A percentile compares a stretch with the other conserved stretches of the same genome.
These are phyloP conservation scores for Diplodia mutila DNA, from an alignment of 2,329 filamentous ascomycete genomes.

Conservation along the genomic window DNA sequence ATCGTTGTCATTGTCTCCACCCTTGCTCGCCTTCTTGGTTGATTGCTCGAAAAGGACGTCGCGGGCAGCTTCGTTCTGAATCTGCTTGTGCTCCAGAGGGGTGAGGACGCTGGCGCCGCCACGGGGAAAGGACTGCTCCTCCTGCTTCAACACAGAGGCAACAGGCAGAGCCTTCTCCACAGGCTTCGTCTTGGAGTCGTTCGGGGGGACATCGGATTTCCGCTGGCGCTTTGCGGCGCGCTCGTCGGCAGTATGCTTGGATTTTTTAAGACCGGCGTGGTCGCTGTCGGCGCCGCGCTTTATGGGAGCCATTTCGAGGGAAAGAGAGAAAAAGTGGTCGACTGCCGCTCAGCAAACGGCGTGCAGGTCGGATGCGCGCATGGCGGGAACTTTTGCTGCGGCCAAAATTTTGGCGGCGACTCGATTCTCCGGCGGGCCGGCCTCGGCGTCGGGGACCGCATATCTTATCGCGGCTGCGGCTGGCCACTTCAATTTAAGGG, in stretches of 20 bases:
- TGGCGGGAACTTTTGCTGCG: constrained; percentile 17
- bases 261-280: constrained; percentile 37
- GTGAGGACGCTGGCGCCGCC: constrained; percentile 90
- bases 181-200: constrained; percentile 36
- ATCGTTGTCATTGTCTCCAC: constrained; percentile 54
- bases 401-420: constrained; percentile 25
- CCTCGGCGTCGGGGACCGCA: constrained; percentile 5
- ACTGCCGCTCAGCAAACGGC: constrained; percentile 15
- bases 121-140: constrained; percentile 89
- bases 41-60: constrained; percentile 89
- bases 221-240: constrained; percentile 43
- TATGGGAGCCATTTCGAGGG: constrained; percentile 47
- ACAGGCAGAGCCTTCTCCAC: constrained; percentile 32
- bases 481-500: not conserved
- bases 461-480: constrained; percentile 1
- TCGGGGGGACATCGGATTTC: constrained; percentile 39
- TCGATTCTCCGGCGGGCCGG: constrained; percentile 26
- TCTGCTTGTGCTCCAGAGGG: constrained; percentile 93
- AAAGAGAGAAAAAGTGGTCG: not conserved
- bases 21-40: constrained; percentile 62
- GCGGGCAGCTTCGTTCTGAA: constrained; percentile 87
- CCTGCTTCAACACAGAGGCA: constrained; percentile 64
- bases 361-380: constrained; percentile 15
- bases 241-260: constrained; percentile 35
- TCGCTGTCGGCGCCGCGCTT: constrained; percentile 52